Conservation (phyloP, 73 alveolate species). For the Paramecium tetraurelia region DNA sequence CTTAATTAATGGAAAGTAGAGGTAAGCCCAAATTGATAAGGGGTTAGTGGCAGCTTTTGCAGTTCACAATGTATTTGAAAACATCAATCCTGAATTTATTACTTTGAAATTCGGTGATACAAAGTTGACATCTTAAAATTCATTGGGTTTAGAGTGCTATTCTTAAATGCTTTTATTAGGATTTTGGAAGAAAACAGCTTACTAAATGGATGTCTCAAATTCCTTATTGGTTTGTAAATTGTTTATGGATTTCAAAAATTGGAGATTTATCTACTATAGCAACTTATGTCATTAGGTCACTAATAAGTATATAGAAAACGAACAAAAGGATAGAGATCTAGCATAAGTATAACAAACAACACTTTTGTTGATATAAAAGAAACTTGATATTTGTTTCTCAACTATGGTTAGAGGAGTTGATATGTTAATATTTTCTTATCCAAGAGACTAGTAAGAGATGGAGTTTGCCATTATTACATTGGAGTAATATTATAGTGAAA, state of each 20-base stretch:
- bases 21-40: constrained; percentile 61
- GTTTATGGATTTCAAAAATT: constrained; percentile 52
- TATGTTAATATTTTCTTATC: not conserved
- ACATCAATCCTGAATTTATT: constrained; percentile 76
- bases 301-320: not conserved
- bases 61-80: constrained; percentile 78
- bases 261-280: constrained; percentile 6
- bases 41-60: constrained; percentile 81
- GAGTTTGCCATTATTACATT: not conserved
- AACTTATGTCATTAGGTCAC: not conserved
- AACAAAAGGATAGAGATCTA: not conserved
- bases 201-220: constrained; percentile 39
- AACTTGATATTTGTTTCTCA: not conserved
- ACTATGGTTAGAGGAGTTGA: not conserved
- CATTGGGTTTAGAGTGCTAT: constrained; percentile 51
- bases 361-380: not conserved
- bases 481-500: not conserved
- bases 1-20: constrained; percentile 40
- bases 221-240: constrained; percentile 34
- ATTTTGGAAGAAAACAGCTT: constrained; percentile 64
- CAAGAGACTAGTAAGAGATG: not conserved
- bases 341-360: not conserved
- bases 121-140: not conserved
- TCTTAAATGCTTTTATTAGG: constrained; percentile 53
- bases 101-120: not conserved